These are phyloP conservation scores for Vanilla planifolia DNA, from an alignment of 106 monocot species.

Conservation along the genomic window DNA sequence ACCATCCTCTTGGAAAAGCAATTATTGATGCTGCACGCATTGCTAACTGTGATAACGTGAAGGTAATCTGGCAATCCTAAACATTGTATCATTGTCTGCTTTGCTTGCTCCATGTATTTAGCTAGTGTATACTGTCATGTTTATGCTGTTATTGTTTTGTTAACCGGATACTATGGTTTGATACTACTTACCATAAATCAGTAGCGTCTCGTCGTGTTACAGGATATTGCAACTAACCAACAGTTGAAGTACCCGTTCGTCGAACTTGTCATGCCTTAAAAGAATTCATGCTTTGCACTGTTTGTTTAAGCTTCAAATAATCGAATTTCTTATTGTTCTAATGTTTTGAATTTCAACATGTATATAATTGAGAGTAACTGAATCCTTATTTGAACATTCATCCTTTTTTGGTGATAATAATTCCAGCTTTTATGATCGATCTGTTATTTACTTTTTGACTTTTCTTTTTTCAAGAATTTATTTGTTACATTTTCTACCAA, in stretches of 20 bases:
- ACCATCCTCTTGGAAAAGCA: constrained; percentile 97
- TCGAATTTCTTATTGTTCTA: too few relatives aligned
- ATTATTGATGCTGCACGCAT: constrained; percentile 73
- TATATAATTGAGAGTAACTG: too few relatives aligned
- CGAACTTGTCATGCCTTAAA: too few relatives aligned
- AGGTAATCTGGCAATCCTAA: constrained; percentile 31
- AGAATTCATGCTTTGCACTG: too few relatives aligned
- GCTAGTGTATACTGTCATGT: background rate
- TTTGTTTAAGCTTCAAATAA: too few relatives aligned
- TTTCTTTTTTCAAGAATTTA: too few relatives aligned
- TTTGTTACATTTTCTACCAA: too few relatives aligned
- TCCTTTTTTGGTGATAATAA: too few relatives aligned
- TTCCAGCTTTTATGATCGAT: too few relatives aligned
- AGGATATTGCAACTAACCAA: background rate
- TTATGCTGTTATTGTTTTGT: background rate
- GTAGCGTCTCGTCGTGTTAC: background rate
- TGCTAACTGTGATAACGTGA: constrained; percentile 43
- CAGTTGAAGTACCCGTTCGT: background rate
- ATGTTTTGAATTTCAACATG: too few relatives aligned
- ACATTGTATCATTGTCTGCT: background rate
- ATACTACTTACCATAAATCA: constrained; percentile 1
- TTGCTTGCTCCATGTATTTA: background rate
- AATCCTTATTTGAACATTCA: too few relatives aligned
- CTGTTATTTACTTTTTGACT: too few relatives aligned
- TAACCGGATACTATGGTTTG: background rate